Evolutionary conservation across 345 rosid species (phyloP).

Genomic region (Odontarrhena argentea): DNA sequence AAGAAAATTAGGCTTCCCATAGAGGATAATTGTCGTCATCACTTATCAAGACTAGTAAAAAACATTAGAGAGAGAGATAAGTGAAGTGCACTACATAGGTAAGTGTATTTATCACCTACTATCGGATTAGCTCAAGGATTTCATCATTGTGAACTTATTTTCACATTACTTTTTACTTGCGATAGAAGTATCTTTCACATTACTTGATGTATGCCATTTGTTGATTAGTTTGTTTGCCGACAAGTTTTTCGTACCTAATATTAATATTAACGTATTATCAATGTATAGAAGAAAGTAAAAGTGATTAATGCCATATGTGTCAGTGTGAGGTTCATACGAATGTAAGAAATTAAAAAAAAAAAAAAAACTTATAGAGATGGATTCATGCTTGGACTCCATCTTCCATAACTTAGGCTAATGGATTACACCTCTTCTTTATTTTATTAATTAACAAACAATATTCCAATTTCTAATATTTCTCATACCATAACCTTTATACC

Average conservation of each 20-base stretch:
- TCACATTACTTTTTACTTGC: no score
- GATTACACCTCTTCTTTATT: conserved; percentile 38
- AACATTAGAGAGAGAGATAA: background rate
- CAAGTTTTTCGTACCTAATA: no score
- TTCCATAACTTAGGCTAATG: conserved; percentile 45
- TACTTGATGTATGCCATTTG: no score
- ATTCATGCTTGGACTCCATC: conserved; percentile 48
- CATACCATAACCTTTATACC: conserved; percentile 16
- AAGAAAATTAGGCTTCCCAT: background rate
- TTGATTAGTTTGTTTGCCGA: no score
- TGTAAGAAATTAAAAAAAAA: conserved; percentile 24
- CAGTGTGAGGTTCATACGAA: conserved; percentile 28
- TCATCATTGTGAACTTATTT: no score
- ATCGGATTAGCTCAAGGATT: no score
- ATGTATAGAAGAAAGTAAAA: no score
- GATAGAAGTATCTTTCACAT: no score
- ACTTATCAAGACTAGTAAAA: no score
- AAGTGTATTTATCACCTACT: background rate
- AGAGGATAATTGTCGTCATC: background rate
- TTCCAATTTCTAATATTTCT: conserved; percentile 34
- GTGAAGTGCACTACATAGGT: conserved; percentile 4
- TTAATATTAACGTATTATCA: no score
- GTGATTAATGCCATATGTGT: conserved; percentile 10
- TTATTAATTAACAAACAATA: background rate
- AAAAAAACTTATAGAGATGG: conserved; percentile 31